Evolutionary conservation across 768 basidiomycete species (phyloP).

Genomic region (Lactarius psammicola): DNA sequence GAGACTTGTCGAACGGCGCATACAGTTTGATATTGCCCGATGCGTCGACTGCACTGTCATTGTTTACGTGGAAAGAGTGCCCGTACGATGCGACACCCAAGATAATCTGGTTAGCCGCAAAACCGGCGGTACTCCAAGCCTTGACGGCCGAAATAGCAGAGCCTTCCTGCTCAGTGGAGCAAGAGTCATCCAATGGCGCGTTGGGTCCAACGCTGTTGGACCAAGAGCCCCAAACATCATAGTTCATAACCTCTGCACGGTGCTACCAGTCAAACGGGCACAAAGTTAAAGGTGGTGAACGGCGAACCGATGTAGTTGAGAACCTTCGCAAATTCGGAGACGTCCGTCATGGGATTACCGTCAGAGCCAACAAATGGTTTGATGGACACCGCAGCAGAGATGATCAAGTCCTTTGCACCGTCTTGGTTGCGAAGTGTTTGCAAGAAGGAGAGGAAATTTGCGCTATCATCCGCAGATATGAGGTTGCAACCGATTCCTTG

Average conservation of each 20-base stretch:
- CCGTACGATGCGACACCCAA: slow-evolving; percentile 86
- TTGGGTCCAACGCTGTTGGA: slow-evolving; percentile 71
- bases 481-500: slow-evolving; percentile 71
- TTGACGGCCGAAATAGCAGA: slow-evolving; percentile 76
- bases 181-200: slow-evolving; percentile 79
- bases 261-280: neutral
- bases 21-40: slow-evolving; percentile 22
- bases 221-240: slow-evolving; percentile 60
- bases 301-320: slow-evolving; percentile 56
- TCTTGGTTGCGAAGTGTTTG: slow-evolving; percentile 59
- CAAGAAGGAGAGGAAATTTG: slow-evolving; percentile 78
- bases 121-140: slow-evolving; percentile 76
- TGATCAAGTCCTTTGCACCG: slow-evolving; percentile 53
- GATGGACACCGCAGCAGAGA: slow-evolving; percentile 53
- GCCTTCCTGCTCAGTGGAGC: slow-evolving; percentile 51
- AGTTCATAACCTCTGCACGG: slow-evolving; percentile 54
- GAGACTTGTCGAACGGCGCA: slow-evolving; percentile 25
- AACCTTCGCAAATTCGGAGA: slow-evolving; percentile 66
- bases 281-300: neutral
- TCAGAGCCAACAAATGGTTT: slow-evolving; percentile 47
- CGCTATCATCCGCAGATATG: slow-evolving; percentile 54
- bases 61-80: slow-evolving; percentile 57
- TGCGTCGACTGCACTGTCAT: slow-evolving; percentile 37
- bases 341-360: slow-evolving; percentile 62
- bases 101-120: slow-evolving; percentile 73